Evolutionary conservation across 805 yeast genomes (phyloP), one percentile per base, ranked within the genome.

Genomic region (Ogataea corticis): DNA sequence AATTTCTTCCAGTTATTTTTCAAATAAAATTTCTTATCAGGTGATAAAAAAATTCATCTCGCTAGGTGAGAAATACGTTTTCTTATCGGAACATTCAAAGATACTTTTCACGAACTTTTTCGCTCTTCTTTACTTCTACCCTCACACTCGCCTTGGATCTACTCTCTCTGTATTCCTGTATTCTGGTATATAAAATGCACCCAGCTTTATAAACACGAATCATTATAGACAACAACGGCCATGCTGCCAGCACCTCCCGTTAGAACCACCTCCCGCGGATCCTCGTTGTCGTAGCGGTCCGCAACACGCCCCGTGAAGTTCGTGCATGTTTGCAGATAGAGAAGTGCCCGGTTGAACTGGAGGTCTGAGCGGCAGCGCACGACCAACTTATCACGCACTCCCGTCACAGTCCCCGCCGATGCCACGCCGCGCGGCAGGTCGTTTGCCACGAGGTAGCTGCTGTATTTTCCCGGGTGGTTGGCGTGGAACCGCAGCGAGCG

Each of bases 301-400:
- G 4, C n/a, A 25, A 27, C 35, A 3, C 4, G 3, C 16, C 29
- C 21, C 27, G 14, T 2, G 17, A 38, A 9, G n/a, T 38, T 38
- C 12, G 42, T 21, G 28, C 30, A 30, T 9, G 28, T 29, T n/a
- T 38, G 42, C 18, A 31, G 28, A 14, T 21, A 17, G 5, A 38
- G 35, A 25, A 38, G 14, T 2, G 42, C 35, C 9, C 42, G 17
- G 19, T 23, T 29, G 29, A 38, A 38, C 11, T 38, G 34, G 18
- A 38, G 35, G 11, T 38, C 35, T 7, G 42, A 19, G 13, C 15
- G 14, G 42, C 41, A 38, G n/a, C 13, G 25, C 4, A 38, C 41
- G 14, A 16, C 25, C 16, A 37, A 13, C 18, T 38, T 31, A 4
- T 33, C 18, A 7, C 18, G 27, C 6, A 21, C 7, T 3, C 18